Evolutionary conservation across 2,329 filamentous ascomycete genomes (phyloP), one percentile per base, ranked within the genome.

Genomic region (Fusarium robinianum): DNA sequence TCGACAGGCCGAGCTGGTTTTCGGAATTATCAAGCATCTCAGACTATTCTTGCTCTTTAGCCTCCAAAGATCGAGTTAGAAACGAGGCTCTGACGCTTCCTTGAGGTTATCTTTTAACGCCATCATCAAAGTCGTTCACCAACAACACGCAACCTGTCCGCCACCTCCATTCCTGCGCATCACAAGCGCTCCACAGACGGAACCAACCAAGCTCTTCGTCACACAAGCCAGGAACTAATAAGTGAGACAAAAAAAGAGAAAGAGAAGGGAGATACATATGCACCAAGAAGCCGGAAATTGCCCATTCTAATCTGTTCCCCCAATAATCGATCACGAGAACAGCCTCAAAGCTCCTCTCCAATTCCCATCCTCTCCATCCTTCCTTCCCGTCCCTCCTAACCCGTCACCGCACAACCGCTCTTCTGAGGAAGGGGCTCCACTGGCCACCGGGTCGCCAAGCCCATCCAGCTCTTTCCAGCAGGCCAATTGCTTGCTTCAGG

Each of bases 401-500:
- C n/a, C n/a, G n/a, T n/a, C n/a, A n/a, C n/a, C n/a, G n/a, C n/a
- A n/a, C n/a, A n/a, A n/a, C n/a, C n/a, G n/a, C n/a, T n/a, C 16
- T 27, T 27, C 39, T 14, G 21, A 53, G 16, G 41, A 34, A 35
- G 25, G 39, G 51, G 37, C 55, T 57, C 57, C 57, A 60, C 57
- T 46, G 49, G 45, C 41, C 42, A 24, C n/a, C n/a, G 17, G 42
- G 41, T 35, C 37, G 53, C 55, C 55, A 60, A 57, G 52, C 42
- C 50, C 31, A 23, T 47, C 39, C 29, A 55, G 46, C 25, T 36
- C 41, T 29, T n/a, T 21, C 27, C 40, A 46, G 24, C 49, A 21
- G 46, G 35, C 58, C 58, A 61, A 61, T 61, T 57, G 54, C 41
- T 55, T 47, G 56, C 46, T 45, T 41, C 44, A 49, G 41, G 40